Percentiles rank a stretch among this genome's conserved stretches.
Evolutionary conservation across 306 rosid species (phyloP).

Genomic region (Sechiopsis laciniata): DNA sequence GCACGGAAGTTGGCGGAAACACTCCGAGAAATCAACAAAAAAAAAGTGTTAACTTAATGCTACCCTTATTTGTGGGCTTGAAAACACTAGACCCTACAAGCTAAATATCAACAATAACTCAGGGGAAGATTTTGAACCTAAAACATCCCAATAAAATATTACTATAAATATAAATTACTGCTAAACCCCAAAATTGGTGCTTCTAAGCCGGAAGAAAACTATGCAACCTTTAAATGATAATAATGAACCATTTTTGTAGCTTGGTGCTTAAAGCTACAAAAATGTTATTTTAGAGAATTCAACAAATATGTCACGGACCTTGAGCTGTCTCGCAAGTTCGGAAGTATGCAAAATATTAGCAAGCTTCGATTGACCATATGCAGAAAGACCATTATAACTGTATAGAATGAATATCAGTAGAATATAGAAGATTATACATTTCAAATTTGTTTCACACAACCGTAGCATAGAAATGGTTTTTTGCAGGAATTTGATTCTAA

Average conservation of each 20-base stretch:
- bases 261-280: neutral
- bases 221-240: neutral
- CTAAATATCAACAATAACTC: neutral
- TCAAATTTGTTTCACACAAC: neutral
- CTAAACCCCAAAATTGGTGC: neutral
- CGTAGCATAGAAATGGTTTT: neutral
- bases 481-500: neutral
- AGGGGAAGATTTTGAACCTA: neutral
- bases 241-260: neutral
- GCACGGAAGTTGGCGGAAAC: too few relatives aligned
- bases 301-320: constrained; percentile 36
- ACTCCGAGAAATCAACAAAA: too few relatives aligned
- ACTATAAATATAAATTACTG: neutral
- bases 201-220: neutral
- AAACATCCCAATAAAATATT: neutral
- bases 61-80: neutral
- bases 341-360: constrained; percentile 68
- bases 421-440: too few relatives aligned
- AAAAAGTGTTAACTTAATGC: neutral
- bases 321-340: constrained; percentile 52
- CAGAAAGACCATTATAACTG: constrained; percentile 55
- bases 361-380: constrained; percentile 83
- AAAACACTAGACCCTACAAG: neutral
- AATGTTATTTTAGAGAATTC: neutral
- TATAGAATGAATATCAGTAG: constrained; percentile 14